Percentiles rank a stretch among this genome's conserved stretches.
Conservation (phyloP, 1,284 basidiomycete species). For the Ustanciosporium gigantosporum region DNA sequence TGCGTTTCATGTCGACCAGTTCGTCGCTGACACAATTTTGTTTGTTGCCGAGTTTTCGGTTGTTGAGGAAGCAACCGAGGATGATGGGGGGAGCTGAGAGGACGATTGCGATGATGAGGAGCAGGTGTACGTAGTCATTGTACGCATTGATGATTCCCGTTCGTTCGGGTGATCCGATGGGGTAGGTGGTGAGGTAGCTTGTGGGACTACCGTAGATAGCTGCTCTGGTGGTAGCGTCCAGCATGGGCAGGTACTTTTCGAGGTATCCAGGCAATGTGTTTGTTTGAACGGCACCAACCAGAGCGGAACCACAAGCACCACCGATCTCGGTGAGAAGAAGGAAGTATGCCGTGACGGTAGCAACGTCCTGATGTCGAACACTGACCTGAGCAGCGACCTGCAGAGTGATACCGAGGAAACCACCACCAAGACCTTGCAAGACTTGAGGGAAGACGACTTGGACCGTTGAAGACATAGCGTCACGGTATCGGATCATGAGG, state of each 20-base stretch:
- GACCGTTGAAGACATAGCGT: constrained; percentile 35
- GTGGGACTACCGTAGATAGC: constrained; percentile 21
- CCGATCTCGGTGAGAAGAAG: constrained; percentile 55
- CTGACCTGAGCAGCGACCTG: constrained; percentile 56
- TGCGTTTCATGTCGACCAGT: constrained; percentile 43
- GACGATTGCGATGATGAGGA: constrained; percentile 48
- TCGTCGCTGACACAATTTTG: constrained; percentile 59
- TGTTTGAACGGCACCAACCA: constrained; percentile 51
- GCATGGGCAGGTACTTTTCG: constrained; percentile 33
- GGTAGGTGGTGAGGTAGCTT: constrained; percentile 9
- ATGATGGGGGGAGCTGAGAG: constrained; percentile 50
- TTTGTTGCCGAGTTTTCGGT: constrained; percentile 48
- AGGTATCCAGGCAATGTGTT: constrained; percentile 36
- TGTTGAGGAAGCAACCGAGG: constrained; percentile 36
- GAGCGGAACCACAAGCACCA: constrained; percentile 50
- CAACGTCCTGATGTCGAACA: constrained; percentile 59
- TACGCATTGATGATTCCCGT: constrained; percentile 47
- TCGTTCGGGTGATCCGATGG: constrained; percentile 38
- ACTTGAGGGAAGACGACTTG: constrained; percentile 57
- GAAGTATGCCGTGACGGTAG: constrained; percentile 59
- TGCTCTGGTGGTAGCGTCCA: constrained; percentile 14
- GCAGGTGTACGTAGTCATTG: constrained; percentile 49
- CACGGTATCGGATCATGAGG: constrained; percentile 57
- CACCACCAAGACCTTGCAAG: constrained; percentile 58
- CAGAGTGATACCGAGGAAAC: constrained; percentile 52